These are phyloP conservation scores for Aspergillus nanangensis DNA, from an alignment of 495 filamentous ascomycete species.

Conservation along the genomic window DNA sequence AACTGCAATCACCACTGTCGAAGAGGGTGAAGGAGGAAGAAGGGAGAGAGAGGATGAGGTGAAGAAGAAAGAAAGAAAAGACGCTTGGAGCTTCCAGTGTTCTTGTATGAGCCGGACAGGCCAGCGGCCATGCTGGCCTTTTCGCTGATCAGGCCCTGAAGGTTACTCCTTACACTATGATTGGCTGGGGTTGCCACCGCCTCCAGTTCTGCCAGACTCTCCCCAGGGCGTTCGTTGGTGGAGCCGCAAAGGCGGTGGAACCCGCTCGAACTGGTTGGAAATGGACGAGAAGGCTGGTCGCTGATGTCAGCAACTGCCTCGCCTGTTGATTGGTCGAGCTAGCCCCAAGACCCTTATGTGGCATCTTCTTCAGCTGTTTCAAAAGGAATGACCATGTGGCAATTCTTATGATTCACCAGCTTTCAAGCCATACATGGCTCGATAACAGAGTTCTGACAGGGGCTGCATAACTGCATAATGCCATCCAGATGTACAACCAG, in stretches of 20 bases:
- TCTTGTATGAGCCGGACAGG: constrained; percentile 17
- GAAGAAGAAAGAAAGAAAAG: constrained; percentile 4
- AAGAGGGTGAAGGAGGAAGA: constrained; percentile 1
- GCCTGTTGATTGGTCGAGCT: too few relatives aligned
- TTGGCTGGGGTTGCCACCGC: constrained; percentile 35
- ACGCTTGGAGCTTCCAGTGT: background rate
- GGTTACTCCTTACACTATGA: constrained; percentile 39
- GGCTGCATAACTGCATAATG: too few relatives aligned
- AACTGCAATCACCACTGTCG: constrained; percentile 13
- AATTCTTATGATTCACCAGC: too few relatives aligned
- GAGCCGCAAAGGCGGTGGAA: constrained; percentile 8
- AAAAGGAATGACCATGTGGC: too few relatives aligned
- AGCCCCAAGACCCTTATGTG: too few relatives aligned
- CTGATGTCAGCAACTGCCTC: too few relatives aligned
- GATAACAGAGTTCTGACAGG: too few relatives aligned
- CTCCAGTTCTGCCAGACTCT: constrained; percentile 8
- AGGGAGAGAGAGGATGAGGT: constrained; percentile 4
- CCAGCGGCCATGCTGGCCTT: constrained; percentile 47
- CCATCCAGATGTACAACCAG: too few relatives aligned
- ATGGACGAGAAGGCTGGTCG: too few relatives aligned
- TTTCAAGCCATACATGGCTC: too few relatives aligned
- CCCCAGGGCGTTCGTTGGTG: constrained; percentile 9
- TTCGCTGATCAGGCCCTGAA: constrained; percentile 25
- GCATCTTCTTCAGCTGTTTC: too few relatives aligned
- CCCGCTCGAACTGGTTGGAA: background rate